phyloP scores from a whole-genome alignment of 345 rosid species.

The Erucastrum elatum region DNA sequence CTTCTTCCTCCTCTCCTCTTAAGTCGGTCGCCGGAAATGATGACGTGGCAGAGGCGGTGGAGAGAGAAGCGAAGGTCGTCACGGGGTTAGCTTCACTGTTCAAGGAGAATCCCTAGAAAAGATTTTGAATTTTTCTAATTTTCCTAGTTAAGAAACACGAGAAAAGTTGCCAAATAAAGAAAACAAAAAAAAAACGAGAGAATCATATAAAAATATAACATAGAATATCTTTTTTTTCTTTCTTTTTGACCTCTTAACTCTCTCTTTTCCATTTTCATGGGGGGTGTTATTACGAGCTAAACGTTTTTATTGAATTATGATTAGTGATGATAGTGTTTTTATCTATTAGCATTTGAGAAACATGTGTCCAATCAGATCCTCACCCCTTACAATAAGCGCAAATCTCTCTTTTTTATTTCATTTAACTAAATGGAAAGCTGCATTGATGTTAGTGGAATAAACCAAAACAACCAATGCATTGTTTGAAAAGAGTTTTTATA shows the following conservation, averaged over 20 bases:
- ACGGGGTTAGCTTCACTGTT: conserved; percentile 85
- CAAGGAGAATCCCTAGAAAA: conserved; percentile 58
- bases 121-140: conserved; percentile 41
- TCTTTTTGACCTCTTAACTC: conserved; percentile 5
- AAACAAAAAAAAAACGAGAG: neutral
- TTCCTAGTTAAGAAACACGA: conserved; percentile 2
- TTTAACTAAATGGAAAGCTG: neutral
- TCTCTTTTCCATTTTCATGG: neutral
- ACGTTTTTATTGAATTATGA: neutral
- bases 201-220: neutral
- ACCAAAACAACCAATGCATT: neutral
- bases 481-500: too few species aligned
- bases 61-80: conserved; percentile 54
- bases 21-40: conserved; percentile 4
- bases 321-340: neutral
- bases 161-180: neutral
- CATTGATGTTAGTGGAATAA: too few species aligned
- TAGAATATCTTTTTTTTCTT: neutral
- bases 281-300: neutral
- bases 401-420: neutral
- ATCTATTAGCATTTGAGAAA: neutral
- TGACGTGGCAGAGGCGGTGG: conserved; percentile 40
- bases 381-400: neutral
- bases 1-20: conserved; percentile 4
- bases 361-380: neutral